A percentile compares a stretch with the other conserved stretches of the same genome.
These are phyloP conservation scores for Fusarium siculi DNA, from an alignment of 2,329 filamentous ascomycete species.

Conservation along the genomic window DNA sequence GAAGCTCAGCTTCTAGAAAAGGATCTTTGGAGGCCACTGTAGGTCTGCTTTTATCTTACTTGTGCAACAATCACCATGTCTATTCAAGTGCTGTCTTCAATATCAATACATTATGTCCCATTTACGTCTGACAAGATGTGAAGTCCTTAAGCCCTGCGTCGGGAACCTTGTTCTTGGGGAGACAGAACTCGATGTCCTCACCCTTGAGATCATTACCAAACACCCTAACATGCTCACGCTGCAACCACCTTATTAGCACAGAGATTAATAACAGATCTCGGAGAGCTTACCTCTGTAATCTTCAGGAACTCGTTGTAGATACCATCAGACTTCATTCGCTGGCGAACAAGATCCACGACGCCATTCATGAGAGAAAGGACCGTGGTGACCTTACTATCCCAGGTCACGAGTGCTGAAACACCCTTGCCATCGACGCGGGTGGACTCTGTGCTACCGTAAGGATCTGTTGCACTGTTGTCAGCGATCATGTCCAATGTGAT, in stretches of 20 bases:
- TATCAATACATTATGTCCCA: no score
- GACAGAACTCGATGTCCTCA: slow-evolving; percentile 44
- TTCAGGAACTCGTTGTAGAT: slow-evolving; percentile 52
- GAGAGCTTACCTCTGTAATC: slow-evolving; percentile 41
- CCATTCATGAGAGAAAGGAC: slow-evolving; percentile 54
- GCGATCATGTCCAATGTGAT: neutral
- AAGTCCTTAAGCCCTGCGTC: slow-evolving; percentile 45
- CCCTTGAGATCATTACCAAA: slow-evolving; percentile 44
- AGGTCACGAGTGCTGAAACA: slow-evolving; percentile 54
- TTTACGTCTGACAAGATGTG: slow-evolving; percentile 7
- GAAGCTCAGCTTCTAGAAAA: neutral
- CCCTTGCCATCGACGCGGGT: slow-evolving; percentile 52
- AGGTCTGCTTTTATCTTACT: accelerated
- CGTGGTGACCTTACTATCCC: slow-evolving; percentile 57
- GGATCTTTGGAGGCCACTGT: neutral
- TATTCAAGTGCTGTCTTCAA: neutral
- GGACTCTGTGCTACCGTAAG: slow-evolving; percentile 55
- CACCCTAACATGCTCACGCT: slow-evolving; percentile 47
- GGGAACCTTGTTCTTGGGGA: slow-evolving; percentile 41
- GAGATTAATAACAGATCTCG: accelerated
- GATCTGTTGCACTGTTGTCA: slow-evolving; percentile 39
- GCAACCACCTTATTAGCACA: neutral
- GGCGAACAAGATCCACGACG: slow-evolving; percentile 50
- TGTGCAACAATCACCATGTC: accelerated
- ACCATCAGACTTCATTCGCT: slow-evolving; percentile 51